Base-by-base conservation (phyloP, 495 filamentous ascomycete genomes). In the Tetracladium setigerum region DNA sequence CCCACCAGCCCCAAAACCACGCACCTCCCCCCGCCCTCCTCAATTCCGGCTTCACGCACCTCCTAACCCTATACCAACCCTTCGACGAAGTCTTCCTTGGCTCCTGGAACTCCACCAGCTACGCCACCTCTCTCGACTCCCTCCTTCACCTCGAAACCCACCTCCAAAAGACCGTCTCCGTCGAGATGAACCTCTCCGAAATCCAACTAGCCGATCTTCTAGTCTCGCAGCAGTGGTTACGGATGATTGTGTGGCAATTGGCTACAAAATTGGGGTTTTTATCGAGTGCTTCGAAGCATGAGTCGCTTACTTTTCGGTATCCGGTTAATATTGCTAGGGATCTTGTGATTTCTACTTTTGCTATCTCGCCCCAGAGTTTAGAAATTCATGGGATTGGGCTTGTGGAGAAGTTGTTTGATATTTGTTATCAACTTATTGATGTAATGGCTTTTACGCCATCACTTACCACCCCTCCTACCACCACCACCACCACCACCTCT, bases 211-310 rank as follows among this genome's bases (percentile, higher is more conserved):
- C 76, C 15, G 85, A 90, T 52, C 66, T 86, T 5, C 71, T 76
- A 4, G 66, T 77, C 9, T 84, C 82, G 16, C 84, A 88, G 61
- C 77, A 85, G 55, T 91, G 86, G 86, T 72, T 89, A 15, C 81
- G 83, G 54, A 83, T 81, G 33, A 79, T 81, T 50, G 71, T 84
- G 2, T 89, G 85, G 86, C 79, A 86, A 45, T 57, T 89, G 18
- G 54, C 60, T 9, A 27, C 57, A 51, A 67, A 64, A 36, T 66
- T 59, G 33, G 65, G 69, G 33, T 60, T 62, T 44, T 67, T 67
- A 30, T 62, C 57, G 41, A 60, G 65, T 43, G 61, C 59, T 49
- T 51, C 53, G 22, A 56, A 62, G 17, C 72, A 87, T 60, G 56
- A 67, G 44, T 63, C 73, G 33, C 63, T 87, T 63, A 77, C 71